These are phyloP conservation scores for Fusarium nisikadoi DNA, from an alignment of 2,329 filamentous ascomycete species.

Conservation along the genomic window DNA sequence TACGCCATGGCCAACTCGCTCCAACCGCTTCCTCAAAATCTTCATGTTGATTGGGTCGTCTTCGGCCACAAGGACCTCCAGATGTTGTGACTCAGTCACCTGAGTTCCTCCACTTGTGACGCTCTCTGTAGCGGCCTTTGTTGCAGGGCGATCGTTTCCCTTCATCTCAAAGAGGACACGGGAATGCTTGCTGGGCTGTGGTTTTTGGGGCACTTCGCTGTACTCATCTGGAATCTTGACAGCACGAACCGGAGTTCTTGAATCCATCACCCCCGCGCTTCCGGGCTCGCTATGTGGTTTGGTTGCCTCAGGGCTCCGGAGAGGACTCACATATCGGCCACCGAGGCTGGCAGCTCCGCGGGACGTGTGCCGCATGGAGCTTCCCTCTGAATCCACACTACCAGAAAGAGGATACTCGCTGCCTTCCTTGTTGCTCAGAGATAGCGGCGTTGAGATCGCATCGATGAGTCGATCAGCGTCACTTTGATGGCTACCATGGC, in stretches of 20 bases:
- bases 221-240: slow-evolving; percentile 63
- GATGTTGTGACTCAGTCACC: slow-evolving; percentile 37
- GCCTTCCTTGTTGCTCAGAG: slow-evolving; percentile 51
- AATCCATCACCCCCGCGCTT: slow-evolving; percentile 53
- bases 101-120: slow-evolving; percentile 38
- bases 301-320: slow-evolving; percentile 19
- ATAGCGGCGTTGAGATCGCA: slow-evolving; percentile 72
- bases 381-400: slow-evolving; percentile 23
- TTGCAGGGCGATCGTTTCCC: slow-evolving; percentile 14
- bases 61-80: slow-evolving; percentile 82
- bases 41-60: slow-evolving; percentile 90
- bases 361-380: slow-evolving; percentile 16
- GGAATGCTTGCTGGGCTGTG: slow-evolving; percentile 48
- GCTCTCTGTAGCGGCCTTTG: slow-evolving; percentile 36
- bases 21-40: slow-evolving; percentile 81
- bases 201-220: slow-evolving; percentile 45
- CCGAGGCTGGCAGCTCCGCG: neutral
- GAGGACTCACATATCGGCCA: slow-evolving; percentile 28
- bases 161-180: slow-evolving; percentile 54
- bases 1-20: slow-evolving; percentile 79
- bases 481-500: slow-evolving; percentile 62
- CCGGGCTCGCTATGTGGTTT: slow-evolving; percentile 47
- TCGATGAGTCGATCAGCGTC: slow-evolving; percentile 78
- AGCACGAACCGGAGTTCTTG: slow-evolving; percentile 58
- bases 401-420: slow-evolving; percentile 45